phyloP scores from a whole-genome alignment of 495 filamentous ascomycete genomes.

The Friedmanniomyces endolithicus region DNA sequence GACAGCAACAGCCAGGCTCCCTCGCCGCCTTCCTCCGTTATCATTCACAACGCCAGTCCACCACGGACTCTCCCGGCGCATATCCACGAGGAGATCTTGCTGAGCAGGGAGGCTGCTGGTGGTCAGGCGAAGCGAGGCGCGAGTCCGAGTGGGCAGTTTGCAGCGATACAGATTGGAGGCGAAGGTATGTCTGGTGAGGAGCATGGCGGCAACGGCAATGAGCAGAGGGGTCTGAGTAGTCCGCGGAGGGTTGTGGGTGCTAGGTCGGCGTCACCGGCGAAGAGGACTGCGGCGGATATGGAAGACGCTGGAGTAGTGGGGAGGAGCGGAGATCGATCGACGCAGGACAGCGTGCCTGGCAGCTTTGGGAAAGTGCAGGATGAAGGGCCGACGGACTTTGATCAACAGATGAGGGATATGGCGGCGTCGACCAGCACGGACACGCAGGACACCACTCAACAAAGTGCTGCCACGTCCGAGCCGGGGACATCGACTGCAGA shows the following conservation, averaged over 20 bases:
- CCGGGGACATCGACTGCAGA: neutral
- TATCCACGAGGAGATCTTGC: slow-evolving; percentile 45
- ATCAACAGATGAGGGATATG: slow-evolving; percentile 8
- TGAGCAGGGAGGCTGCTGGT: slow-evolving; percentile 5
- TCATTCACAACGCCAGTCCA: slow-evolving; percentile 26
- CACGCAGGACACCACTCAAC: slow-evolving; percentile 10
- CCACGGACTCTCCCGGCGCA: slow-evolving; percentile 48
- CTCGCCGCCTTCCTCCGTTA: slow-evolving; percentile 24
- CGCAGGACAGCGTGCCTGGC: neutral
- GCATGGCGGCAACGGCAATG: slow-evolving; percentile 2
- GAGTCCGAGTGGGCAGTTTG: slow-evolving; percentile 55
- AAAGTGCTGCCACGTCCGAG: slow-evolving; percentile 3
- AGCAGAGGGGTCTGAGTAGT: slow-evolving; percentile 1
- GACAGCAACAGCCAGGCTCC: slow-evolving; percentile 15
- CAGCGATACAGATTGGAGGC: slow-evolving; percentile 52
- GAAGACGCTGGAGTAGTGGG: slow-evolving; percentile 18
- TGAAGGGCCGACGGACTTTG: slow-evolving; percentile 4
- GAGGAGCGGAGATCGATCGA: neutral
- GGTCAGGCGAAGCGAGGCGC: neutral
- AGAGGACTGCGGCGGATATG: slow-evolving; percentile 43
- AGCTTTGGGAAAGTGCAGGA: neutral
- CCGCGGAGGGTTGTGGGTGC: slow-evolving; percentile 14
- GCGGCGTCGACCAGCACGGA: slow-evolving; percentile 1
- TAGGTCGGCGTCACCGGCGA: slow-evolving; percentile 42
- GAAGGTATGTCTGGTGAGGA: slow-evolving; percentile 17